Base-by-base conservation (phyloP, 352 stramenopile genomes). In the Blastocystis sp. region DNA sequence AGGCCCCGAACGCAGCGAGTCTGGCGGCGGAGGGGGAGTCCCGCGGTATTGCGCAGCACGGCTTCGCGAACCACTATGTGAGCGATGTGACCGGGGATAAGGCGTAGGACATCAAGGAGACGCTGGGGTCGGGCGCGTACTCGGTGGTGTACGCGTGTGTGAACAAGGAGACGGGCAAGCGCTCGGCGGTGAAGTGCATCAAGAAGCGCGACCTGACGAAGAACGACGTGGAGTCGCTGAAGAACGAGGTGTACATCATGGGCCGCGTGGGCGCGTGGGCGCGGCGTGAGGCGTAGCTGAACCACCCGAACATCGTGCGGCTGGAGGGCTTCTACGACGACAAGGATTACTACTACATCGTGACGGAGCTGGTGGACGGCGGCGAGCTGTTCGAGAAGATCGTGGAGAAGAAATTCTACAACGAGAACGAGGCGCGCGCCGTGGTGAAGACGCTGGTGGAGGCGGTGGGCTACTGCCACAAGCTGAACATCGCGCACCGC, bases 301-400 rank as follows among this genome's bases (percentile, higher is more conserved):
- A 95, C 87, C 94, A 97, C 90, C 93, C 93, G 17, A 95, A 97
- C 90, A 96, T 97, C 69, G 95, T 97, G 92, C 94, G 94, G 28
- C 87, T 96, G 42, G 91, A 97, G 77, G 95, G 96, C 89, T 96
- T 97, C 89, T 97, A 96, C 90, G 92, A 95, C 11, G 94, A 97
- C 64, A 91, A 93, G 1, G 95, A 97, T 65, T 93, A 97, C 89
- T 98, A 97, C 91, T 98, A 98, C 91, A 92, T 99, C 68, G 95
- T 99, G 1, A 98, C 97, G 52, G 95, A 99, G 91, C 95, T 97
- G 71, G 97, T 98, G 92, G 94, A 93, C 52, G 96, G 96, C 43
- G 94, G 96, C 7, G 95, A 98, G 87, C 91, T 98, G 0, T 99
- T 98, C 91, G 95, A 98, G 79, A 92, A 95, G 52, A 92, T 98